These are phyloP conservation scores for Xylogone sp. DNA, from an alignment of 2,329 filamentous ascomycete species.

Conservation along the genomic window DNA sequence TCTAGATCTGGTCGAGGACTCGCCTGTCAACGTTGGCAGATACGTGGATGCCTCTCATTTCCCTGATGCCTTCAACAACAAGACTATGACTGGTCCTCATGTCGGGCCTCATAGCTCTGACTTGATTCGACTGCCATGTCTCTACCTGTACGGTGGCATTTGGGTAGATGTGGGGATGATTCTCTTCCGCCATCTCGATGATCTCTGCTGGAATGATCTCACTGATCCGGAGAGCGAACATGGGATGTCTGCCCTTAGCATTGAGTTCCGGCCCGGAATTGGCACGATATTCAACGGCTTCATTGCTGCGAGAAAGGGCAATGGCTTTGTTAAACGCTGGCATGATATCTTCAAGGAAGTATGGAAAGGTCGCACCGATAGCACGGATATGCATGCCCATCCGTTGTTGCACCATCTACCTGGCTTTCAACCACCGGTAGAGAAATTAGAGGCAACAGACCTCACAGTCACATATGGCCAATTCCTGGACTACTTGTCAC, in stretches of 20 bases:
- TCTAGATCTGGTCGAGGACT: conserved; percentile 33
- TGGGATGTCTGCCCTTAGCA: conserved; percentile 27
- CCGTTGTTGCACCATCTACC: conserved; percentile 27
- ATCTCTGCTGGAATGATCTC: conserved; percentile 39
- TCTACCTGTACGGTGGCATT: conserved; percentile 38
- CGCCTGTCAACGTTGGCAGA: conserved; percentile 31
- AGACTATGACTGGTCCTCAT: conserved; percentile 40
- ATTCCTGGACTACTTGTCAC: conserved; percentile 27
- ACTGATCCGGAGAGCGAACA: conserved; percentile 31
- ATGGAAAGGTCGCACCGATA: conserved; percentile 31
- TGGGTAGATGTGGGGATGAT: conserved; percentile 41
- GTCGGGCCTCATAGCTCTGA: conserved; percentile 43
- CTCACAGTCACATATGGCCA: too few relatives aligned
- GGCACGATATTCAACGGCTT: conserved; percentile 36
- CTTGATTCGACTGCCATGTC: conserved; percentile 38
- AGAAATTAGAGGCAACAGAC: conserved; percentile 6
- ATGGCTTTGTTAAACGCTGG: conserved; percentile 41
- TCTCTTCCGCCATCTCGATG: conserved; percentile 36
- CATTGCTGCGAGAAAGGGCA: conserved; percentile 36
- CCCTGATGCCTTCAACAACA: conserved; percentile 37
- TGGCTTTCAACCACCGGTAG: conserved; percentile 12
- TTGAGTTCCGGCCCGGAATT: conserved; percentile 18
- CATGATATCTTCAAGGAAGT: conserved; percentile 33
- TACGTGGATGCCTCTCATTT: conserved; percentile 33
- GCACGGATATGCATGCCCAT: conserved; percentile 28